Conservation (phyloP, 140 eudicot genomes). For the Oenanthe javanica region DNA sequence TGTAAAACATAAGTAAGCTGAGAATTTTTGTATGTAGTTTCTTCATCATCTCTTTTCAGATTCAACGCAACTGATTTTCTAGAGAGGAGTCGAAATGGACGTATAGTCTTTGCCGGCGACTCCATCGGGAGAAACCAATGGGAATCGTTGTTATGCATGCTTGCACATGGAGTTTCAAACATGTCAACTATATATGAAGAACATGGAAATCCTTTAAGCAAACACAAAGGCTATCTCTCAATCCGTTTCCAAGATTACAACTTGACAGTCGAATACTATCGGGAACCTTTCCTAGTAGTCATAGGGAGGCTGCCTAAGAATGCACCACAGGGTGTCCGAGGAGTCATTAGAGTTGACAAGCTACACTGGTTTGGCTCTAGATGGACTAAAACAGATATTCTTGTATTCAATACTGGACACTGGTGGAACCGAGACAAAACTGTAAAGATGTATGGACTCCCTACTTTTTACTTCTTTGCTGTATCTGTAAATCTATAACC, state of each 20-base stretch:
- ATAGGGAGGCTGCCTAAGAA: slow-evolving; percentile 52
- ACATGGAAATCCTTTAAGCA: slow-evolving; percentile 64
- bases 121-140: slow-evolving; percentile 95
- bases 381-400: slow-evolving; percentile 65
- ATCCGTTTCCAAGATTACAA: slow-evolving; percentile 67
- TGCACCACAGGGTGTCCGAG: slow-evolving; percentile 42
- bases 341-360: slow-evolving; percentile 58
- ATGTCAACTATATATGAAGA: slow-evolving; percentile 56
- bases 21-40: not conserved
- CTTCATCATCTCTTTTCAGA: slow-evolving; percentile 16
- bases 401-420: slow-evolving; percentile 76
- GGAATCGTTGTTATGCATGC: slow-evolving; percentile 88
- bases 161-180: slow-evolving; percentile 65
- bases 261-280: slow-evolving; percentile 56
- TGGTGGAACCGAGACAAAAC: slow-evolving; percentile 97
- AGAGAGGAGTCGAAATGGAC: slow-evolving; percentile 51
- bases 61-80: slow-evolving; percentile 79
- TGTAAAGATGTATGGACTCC: slow-evolving; percentile 31
- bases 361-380: slow-evolving; percentile 56
- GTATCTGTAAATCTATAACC: not conserved
- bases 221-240: slow-evolving; percentile 80
- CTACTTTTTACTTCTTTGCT: not conserved
- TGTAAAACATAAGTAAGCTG: too few species aligned
- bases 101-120: slow-evolving; percentile 80
- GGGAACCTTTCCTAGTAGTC: slow-evolving; percentile 62